Evolutionary conservation across 805 yeast species (phyloP).

Genomic region (Candida multigemmis): DNA sequence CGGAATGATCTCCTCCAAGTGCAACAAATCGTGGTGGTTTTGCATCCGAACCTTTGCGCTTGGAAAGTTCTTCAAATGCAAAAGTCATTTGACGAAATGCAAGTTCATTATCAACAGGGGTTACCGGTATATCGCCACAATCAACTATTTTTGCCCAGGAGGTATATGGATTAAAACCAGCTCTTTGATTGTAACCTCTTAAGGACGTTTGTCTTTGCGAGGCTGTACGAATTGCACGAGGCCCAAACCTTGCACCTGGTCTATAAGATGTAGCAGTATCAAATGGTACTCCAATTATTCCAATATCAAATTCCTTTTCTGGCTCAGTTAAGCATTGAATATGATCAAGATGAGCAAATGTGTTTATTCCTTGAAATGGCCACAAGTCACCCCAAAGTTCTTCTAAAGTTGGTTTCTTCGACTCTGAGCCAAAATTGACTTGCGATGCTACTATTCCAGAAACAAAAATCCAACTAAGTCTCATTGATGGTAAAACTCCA

Average conservation of each 20-base stretch:
- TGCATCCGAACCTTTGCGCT: slow-evolving; percentile 15
- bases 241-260: slow-evolving; percentile 82
- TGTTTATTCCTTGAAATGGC: slow-evolving; percentile 61
- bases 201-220: slow-evolving; percentile 62
- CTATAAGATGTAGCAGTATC: slow-evolving; percentile 77
- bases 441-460: too few relatives aligned
- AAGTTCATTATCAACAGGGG: slow-evolving; percentile 49
- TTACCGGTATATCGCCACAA: slow-evolving; percentile 51
- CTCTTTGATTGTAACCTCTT: slow-evolving; percentile 64
- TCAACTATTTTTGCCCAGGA: slow-evolving; percentile 43
- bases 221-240: slow-evolving; percentile 58
- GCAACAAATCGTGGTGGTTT: slow-evolving; percentile 57
- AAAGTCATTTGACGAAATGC: slow-evolving; percentile 46
- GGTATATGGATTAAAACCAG: slow-evolving; percentile 43
- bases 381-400: slow-evolving; percentile 67
- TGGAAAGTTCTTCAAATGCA: slow-evolving; percentile 47
- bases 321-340: slow-evolving; percentile 47
- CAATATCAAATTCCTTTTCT: slow-evolving; percentile 51
- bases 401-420: slow-evolving; percentile 32
- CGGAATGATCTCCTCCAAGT: slow-evolving; percentile 79
- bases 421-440: too few relatives aligned
- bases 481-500: too few relatives aligned
- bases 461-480: too few relatives aligned
- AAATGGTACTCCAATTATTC: slow-evolving; percentile 71
- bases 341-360: slow-evolving; percentile 68